Conservation (phyloP, 345 rosid genomes). For the Tarenaya hassleriana region DNA sequence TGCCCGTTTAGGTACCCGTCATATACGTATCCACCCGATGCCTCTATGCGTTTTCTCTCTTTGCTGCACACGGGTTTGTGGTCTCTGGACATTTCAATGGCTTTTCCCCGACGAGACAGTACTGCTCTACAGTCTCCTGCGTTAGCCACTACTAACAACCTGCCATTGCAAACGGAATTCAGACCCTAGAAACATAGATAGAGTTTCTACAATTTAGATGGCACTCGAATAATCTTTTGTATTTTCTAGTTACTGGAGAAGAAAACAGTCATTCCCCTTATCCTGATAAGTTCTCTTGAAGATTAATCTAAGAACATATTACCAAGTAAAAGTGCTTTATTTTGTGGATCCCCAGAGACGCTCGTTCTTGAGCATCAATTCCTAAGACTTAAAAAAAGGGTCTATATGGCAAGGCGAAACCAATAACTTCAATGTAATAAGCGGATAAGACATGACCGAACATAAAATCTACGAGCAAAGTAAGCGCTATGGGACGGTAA, state of each 20-base stretch:
- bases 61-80: constrained; percentile 56
- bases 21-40: constrained; percentile 54
- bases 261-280: too few relatives aligned
- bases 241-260: too few relatives aligned
- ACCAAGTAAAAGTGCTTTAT: too few relatives aligned
- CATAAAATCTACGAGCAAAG: too few relatives aligned
- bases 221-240: too few relatives aligned
- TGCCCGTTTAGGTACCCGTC: constrained; percentile 74
- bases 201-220: too few relatives aligned
- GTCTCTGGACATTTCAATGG: constrained; percentile 69
- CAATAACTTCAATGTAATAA: not conserved
- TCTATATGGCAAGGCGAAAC: not conserved
- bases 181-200: too few relatives aligned
- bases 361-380: too few relatives aligned
- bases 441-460: not conserved
- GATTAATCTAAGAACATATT: too few relatives aligned
- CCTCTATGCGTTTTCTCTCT: constrained; percentile 57
- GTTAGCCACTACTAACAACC: constrained; percentile 83
- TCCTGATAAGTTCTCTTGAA: too few relatives aligned
- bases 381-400: not conserved
- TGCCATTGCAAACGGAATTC: constrained; percentile 4
- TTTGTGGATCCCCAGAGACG: not conserved
- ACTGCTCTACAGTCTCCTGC: constrained; percentile 94
- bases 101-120: constrained; percentile 51
- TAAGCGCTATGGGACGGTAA: too few relatives aligned